A percentile compares a stretch with the other conserved stretches of the same genome.
phyloP scores from a whole-genome alignment of 495 filamentous ascomycete species.

The Cetradonia linearis region DNA sequence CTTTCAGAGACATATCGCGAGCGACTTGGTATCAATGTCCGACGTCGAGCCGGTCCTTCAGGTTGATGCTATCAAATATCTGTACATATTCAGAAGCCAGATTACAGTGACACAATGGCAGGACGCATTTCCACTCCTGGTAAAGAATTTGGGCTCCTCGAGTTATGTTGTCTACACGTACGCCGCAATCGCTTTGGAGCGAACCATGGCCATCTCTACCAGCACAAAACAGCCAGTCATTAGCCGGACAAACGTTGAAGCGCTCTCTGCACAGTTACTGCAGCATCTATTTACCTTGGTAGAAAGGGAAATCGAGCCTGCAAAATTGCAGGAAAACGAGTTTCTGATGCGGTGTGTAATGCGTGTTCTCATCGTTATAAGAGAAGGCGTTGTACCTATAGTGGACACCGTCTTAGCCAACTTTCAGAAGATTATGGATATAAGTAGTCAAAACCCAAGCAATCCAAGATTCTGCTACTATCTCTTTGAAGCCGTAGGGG shows the following conservation, averaged over 20 bases:
- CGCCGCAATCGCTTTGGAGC: conserved; percentile 86
- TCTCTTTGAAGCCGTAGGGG: conserved; percentile 91
- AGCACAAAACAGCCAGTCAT: conserved; percentile 65
- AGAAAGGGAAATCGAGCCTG: conserved; percentile 63
- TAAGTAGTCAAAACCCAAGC: conserved; percentile 86
- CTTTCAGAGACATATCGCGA: conserved; percentile 80
- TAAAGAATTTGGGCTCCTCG: conserved; percentile 72
- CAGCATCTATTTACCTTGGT: conserved; percentile 89
- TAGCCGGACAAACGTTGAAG: conserved; percentile 56
- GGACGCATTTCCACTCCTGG: conserved; percentile 75
- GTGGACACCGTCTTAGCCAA: conserved; percentile 64
- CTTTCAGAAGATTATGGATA: conserved; percentile 72
- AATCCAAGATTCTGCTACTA: conserved; percentile 98
- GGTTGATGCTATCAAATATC: conserved; percentile 94
- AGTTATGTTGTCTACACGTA: conserved; percentile 98
- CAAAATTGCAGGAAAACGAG: conserved; percentile 97
- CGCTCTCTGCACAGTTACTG: conserved; percentile 73
- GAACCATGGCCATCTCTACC: conserved; percentile 71
- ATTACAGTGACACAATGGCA: conserved; percentile 78
- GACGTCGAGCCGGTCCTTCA: conserved; percentile 75
- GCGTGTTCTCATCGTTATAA: conserved; percentile 87
- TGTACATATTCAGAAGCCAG: conserved; percentile 91
- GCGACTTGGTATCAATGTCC: conserved; percentile 59
- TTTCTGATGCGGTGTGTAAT: conserved; percentile 98
- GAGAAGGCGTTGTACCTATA: conserved; percentile 60